phyloP scores from a whole-genome alignment of 768 basidiomycete genomes.

The Phylloporus rhodoxanthus region DNA sequence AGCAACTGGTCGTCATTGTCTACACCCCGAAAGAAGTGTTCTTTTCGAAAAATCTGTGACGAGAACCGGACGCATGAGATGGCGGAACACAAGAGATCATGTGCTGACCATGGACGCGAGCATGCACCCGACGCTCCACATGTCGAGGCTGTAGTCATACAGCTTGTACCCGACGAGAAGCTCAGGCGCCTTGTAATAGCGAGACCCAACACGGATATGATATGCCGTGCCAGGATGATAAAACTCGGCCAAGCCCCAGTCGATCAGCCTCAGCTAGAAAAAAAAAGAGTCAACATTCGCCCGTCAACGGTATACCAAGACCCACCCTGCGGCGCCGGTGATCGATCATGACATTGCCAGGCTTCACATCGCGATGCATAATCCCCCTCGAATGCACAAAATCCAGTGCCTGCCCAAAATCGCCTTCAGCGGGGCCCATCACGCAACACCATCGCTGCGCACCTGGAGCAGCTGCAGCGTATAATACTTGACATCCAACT shows the following conservation, averaged over 20 bases:
- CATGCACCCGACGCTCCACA: constrained; percentile 75
- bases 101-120: constrained; percentile 61
- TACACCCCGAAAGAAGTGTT: constrained; percentile 70
- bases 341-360: constrained; percentile 73
- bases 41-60: constrained; percentile 60
- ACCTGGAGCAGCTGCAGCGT: constrained; percentile 59
- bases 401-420: constrained; percentile 59
- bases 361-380: constrained; percentile 67
- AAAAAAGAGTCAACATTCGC: neutral
- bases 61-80: neutral
- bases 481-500: constrained; percentile 64
- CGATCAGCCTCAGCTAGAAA: constrained; percentile 50
- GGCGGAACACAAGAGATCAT: neutral
- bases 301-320: neutral
- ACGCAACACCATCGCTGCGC: too few species aligned
- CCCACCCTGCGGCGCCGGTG: constrained; percentile 53
- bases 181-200: constrained; percentile 73
- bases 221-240: constrained; percentile 66
- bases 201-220: constrained; percentile 65
- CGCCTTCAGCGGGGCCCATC: too few species aligned
- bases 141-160: constrained; percentile 67
- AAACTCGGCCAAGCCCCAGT: constrained; percentile 76
- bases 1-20: constrained; percentile 72
- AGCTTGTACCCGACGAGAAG: constrained; percentile 64
- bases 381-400: constrained; percentile 68